These are phyloP conservation scores for Apiospora malaysiana DNA, from an alignment of 2,329 filamentous ascomycete species.

Conservation along the genomic window DNA sequence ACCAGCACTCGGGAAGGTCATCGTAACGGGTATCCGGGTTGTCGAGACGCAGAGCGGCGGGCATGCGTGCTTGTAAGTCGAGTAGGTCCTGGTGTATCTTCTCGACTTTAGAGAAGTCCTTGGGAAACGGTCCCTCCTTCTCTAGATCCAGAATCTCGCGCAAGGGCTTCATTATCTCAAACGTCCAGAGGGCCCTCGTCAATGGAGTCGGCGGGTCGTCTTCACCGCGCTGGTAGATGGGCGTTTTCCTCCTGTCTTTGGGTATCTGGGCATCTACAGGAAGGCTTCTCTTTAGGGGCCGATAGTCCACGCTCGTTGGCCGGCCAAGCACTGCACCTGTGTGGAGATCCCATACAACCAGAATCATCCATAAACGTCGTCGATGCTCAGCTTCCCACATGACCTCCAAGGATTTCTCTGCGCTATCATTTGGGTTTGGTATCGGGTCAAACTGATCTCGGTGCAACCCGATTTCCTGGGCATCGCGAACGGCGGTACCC, in stretches of 20 bases:
- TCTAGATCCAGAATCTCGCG: conserved; percentile 62
- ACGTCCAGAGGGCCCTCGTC: conserved; percentile 58
- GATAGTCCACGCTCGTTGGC: conserved; percentile 60
- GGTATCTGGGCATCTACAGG: conserved; percentile 61
- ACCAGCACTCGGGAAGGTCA: conserved; percentile 55
- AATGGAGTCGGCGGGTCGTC: conserved; percentile 63
- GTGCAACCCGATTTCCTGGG: conserved; percentile 67
- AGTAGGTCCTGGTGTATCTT: conserved; percentile 57
- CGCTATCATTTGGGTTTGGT: conserved; percentile 48
- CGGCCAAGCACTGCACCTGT: conserved; percentile 60
- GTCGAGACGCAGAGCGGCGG: conserved; percentile 58
- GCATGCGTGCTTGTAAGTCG: conserved; percentile 54
- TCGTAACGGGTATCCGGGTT: conserved; percentile 66
- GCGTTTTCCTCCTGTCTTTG: conserved; percentile 51
- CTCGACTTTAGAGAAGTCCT: conserved; percentile 60
- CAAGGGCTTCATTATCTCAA: conserved; percentile 53
- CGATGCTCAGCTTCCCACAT: conserved; percentile 64
- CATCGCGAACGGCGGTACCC: conserved; percentile 63
- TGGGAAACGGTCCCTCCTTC: conserved; percentile 59
- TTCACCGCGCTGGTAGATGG: conserved; percentile 53
- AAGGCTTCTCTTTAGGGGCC: conserved; percentile 51
- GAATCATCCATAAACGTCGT: conserved; percentile 61
- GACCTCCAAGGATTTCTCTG: conserved; percentile 58
- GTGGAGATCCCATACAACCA: conserved; percentile 61
- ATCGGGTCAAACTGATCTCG: conserved; percentile 58